Percentiles rank a stretch among this genome's conserved stretches.
Conservation (phyloP, 352 stramenopile genomes). For the Phytophthora palmivora region DNA sequence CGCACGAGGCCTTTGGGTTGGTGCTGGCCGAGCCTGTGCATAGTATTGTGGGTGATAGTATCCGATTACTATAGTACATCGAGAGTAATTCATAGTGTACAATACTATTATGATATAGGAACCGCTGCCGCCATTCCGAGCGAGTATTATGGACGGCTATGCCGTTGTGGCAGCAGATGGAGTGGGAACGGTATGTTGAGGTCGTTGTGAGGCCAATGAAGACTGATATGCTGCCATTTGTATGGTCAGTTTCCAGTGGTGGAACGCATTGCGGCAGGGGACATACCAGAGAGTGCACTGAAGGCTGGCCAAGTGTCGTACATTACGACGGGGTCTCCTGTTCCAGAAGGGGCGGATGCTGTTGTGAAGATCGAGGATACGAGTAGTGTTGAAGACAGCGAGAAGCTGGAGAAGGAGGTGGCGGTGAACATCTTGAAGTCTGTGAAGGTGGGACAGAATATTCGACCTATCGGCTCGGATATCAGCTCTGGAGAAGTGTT, state of each 20-base stretch:
- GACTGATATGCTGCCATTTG: slow-evolving; percentile 1
- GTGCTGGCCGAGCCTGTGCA: slow-evolving; percentile 63
- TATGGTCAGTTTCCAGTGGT: slow-evolving; percentile 63
- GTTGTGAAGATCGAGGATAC: slow-evolving; percentile 97
- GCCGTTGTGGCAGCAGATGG: slow-evolving; percentile 90
- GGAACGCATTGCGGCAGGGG: slow-evolving; percentile 74
- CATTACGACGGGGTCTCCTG: slow-evolving; percentile 95
- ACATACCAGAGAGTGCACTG: slow-evolving; percentile 51
- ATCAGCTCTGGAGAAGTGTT: slow-evolving; percentile 84
- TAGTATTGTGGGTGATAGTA: slow-evolving; percentile 35
- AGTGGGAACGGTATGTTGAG: slow-evolving; percentile 55
- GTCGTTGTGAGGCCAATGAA: too few relatives aligned
- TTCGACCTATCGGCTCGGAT: slow-evolving; percentile 93
- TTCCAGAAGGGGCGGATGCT: slow-evolving; percentile 91
- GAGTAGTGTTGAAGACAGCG: slow-evolving; percentile 51
- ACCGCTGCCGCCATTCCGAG: slow-evolving; percentile 94
- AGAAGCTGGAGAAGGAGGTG: slow-evolving; percentile 38
- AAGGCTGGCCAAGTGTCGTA: slow-evolving; percentile 78
- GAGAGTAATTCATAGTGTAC: not conserved
- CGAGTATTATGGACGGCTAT: slow-evolving; percentile 99
- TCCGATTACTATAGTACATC: too few relatives aligned
- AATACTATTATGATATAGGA: slow-evolving; percentile 45
- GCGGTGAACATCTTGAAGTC: slow-evolving; percentile 71
- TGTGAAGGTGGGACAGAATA: slow-evolving; percentile 66
- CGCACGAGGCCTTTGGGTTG: slow-evolving; percentile 48